Evolutionary conservation across 768 basidiomycete species (phyloP), one percentile per base, ranked within the genome.

Genomic region (Hericium coralloides): DNA sequence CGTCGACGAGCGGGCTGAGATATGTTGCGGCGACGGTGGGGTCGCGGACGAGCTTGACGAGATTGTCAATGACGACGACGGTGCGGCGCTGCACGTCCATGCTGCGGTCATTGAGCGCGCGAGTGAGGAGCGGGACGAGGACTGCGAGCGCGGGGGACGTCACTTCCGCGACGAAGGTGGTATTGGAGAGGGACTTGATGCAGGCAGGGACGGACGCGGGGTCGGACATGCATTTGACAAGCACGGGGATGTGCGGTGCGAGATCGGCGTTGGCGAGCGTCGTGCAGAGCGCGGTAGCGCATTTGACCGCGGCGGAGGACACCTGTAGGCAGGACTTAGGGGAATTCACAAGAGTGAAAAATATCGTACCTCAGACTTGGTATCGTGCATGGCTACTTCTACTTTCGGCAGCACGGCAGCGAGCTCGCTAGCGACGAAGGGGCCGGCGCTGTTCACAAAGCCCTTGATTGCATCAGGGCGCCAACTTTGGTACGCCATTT

Each of bases 401-500:
- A 98, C 84, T 65, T 83, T 86, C 18, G 95, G 95, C 49, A 98
- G 80, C 48, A 90, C 82, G 10, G 75, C 73, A 15, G 83, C 94
- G 38, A 98, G 75, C 66, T 95, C 85, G 36, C 82, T 79, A n/a
- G 92, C 93, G 52, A 97, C 88, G 45, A 79, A 76, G 55, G 87
- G 87, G 59, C 79, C 79, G 53, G 89, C 87, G 15, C 81, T 75
- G 45, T 74, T 74, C 31, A 87, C 87, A 60, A 93, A 85, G 47
- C 69, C 73, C 67, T 84, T 91, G 67, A 98, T 80, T 2, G 92
- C 83, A 63, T 97, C 93, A 98, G 74, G 7, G 85, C 91, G 15
- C 89, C 93, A n/a, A 97, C 87, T 76, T 98, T 98, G 57, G 87
- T 83, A 61, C 86, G 81, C 95, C 95, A 98, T 73, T 97, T 95